A percentile compares a stretch with the other conserved stretches of the same genome.
Evolutionary conservation across 768 basidiomycete species (phyloP).

Genomic region (Leccinum pellstonianum): DNA sequence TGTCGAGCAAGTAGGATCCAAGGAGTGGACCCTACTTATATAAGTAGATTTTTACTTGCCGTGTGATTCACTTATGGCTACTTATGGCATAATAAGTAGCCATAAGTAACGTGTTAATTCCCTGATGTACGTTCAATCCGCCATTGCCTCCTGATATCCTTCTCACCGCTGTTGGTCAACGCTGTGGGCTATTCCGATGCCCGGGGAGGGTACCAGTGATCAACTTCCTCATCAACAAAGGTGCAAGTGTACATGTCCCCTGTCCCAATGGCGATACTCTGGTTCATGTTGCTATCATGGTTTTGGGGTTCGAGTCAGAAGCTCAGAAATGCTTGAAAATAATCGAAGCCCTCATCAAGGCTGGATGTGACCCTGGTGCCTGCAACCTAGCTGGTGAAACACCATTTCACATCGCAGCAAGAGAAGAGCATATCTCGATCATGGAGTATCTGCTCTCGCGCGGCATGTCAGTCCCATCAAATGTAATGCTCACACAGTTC

Average conservation of each 20-base stretch:
- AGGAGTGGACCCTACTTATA: too few species aligned
- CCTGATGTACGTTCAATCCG: neutral
- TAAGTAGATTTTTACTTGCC: too few species aligned
- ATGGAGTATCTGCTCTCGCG: conserved; percentile 2
- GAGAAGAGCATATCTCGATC: accelerated
- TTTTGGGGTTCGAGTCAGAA: too few species aligned
- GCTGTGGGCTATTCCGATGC: accelerated
- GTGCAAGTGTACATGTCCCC: neutral
- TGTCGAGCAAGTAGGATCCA: too few species aligned
- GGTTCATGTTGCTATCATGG: neutral
- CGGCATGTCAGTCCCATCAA: neutral
- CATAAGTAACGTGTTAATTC: too few species aligned
- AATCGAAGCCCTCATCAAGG: neutral
- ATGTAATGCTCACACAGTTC: neutral
- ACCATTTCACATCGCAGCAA: neutral
- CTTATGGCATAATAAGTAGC: too few species aligned
- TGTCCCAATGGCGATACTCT: neutral
- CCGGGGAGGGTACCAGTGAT: neutral
- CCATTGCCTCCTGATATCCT: neutral
- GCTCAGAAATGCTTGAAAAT: neutral
- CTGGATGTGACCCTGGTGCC: neutral
- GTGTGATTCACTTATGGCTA: too few species aligned
- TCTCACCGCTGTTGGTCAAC: neutral
- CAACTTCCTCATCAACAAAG: neutral
- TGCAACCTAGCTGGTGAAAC: conserved; percentile 1